Evolutionary conservation across 2,329 filamentous ascomycete species (phyloP).

Genomic region (Microdochium paspali): DNA sequence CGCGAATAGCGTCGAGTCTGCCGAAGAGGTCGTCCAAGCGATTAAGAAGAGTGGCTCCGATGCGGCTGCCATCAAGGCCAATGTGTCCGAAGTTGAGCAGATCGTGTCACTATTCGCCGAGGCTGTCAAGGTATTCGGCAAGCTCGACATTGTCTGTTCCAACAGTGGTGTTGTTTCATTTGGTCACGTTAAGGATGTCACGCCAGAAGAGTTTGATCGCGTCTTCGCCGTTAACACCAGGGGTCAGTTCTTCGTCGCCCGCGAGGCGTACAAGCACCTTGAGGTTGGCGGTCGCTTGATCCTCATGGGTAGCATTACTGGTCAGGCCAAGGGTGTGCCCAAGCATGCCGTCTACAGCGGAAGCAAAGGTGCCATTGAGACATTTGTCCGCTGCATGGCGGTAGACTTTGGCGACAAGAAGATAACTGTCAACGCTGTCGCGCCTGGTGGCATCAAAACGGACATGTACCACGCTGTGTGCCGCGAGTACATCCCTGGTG

Average conservation of each 20-base stretch:
- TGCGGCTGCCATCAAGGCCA: conserved; percentile 56
- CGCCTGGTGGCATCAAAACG: conserved; percentile 58
- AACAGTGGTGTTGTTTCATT: conserved; percentile 62
- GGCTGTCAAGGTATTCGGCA: conserved; percentile 53
- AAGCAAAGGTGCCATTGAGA: conserved; percentile 68
- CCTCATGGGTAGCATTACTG: conserved; percentile 63
- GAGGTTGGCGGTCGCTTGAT: conserved; percentile 61
- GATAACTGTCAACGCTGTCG: conserved; percentile 59
- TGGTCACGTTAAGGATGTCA: conserved; percentile 59
- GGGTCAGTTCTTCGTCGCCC: conserved; percentile 64
- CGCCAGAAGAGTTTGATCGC: conserved; percentile 62
- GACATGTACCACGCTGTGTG: conserved; percentile 61
- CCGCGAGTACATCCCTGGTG: conserved; percentile 53
- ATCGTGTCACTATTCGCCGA: conserved; percentile 55
- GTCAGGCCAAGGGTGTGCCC: conserved; percentile 57
- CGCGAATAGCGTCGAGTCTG: conserved; percentile 54
- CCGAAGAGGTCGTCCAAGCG: conserved; percentile 54
- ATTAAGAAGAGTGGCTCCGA: conserved; percentile 57
- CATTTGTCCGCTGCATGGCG: conserved; percentile 66
- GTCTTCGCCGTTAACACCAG: conserved; percentile 61
- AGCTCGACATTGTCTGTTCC: conserved; percentile 61
- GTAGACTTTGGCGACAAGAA: conserved; percentile 59
- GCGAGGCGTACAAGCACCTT: conserved; percentile 60
- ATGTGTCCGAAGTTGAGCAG: conserved; percentile 55
- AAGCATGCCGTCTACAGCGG: conserved; percentile 67